Percentiles rank a stretch among this genome's conserved stretches.
Evolutionary conservation across 495 filamentous ascomycete genomes (phyloP).

Genomic region (Xylaria sp.): DNA sequence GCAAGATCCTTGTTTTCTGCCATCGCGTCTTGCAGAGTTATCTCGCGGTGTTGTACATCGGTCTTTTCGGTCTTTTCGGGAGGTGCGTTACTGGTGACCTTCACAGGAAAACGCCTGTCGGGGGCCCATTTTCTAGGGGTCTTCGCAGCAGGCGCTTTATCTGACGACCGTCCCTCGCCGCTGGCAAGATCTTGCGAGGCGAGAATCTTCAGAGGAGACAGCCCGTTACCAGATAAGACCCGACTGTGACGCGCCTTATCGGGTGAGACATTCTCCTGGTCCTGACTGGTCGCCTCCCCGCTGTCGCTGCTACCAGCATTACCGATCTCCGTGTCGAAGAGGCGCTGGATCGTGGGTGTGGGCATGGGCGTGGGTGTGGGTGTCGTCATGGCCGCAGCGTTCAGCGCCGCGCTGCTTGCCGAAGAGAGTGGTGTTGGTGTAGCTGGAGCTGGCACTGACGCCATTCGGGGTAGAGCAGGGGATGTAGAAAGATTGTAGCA

Average conservation of each 20-base stretch:
- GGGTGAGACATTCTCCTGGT: slow-evolving; percentile 44
- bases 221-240: slow-evolving; percentile 55
- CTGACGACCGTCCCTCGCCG: slow-evolving; percentile 36
- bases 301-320: slow-evolving; percentile 6
- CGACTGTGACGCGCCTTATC: slow-evolving; percentile 52
- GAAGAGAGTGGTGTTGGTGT: slow-evolving; percentile 19
- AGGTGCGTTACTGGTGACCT: slow-evolving; percentile 45
- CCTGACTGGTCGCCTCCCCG: slow-evolving; percentile 38
- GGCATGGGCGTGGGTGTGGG: too few relatives aligned
- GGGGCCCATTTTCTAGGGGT: slow-evolving; percentile 57
- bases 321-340: slow-evolving; percentile 1
- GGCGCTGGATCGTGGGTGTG: slow-evolving; percentile 20
- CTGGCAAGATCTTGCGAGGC: slow-evolving; percentile 30
- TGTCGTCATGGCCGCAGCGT: slow-evolving; percentile 6
- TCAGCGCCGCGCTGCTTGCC: slow-evolving; percentile 1
- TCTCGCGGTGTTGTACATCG: slow-evolving; percentile 44
- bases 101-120: slow-evolving; percentile 63
- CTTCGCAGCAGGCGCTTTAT: slow-evolving; percentile 37
- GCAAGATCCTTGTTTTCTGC: slow-evolving; percentile 50
- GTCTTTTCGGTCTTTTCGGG: slow-evolving; percentile 37
- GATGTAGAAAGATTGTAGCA: slow-evolving; percentile 6
- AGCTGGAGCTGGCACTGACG: slow-evolving; percentile 9
- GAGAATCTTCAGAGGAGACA: slow-evolving; percentile 59
- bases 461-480: slow-evolving; percentile 13
- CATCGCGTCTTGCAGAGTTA: slow-evolving; percentile 53